phyloP scores from a whole-genome alignment of 768 basidiomycete species.

The Pleurotus pulmonarius region DNA sequence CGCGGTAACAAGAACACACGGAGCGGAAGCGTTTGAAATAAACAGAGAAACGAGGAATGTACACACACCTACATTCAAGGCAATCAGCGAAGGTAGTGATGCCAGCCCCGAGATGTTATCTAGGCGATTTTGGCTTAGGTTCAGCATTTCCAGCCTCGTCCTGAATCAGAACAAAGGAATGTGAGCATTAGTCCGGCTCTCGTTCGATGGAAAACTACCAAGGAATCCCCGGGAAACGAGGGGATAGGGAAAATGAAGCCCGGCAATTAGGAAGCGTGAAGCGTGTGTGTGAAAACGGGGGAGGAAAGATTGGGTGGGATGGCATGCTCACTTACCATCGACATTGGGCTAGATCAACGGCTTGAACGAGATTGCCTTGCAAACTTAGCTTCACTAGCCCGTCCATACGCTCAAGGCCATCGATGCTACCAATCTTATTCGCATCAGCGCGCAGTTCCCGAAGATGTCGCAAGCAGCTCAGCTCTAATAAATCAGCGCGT shows the following conservation, averaged over 20 bases:
- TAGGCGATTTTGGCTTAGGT: conserved; percentile 76
- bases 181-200: not conserved
- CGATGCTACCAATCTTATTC: conserved; percentile 70
- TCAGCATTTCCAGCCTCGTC: conserved; percentile 75
- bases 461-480: conserved; percentile 79
- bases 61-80: conserved; percentile 81
- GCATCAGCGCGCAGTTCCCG: conserved; percentile 89
- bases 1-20: too few relatives aligned
- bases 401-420: conserved; percentile 77
- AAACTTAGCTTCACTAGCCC: conserved; percentile 81
- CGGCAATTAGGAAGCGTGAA: conserved; percentile 7
- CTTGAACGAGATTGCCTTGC: conserved; percentile 65
- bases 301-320: conserved; percentile 3
- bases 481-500: conserved; percentile 45
- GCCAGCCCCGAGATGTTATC: conserved; percentile 54
- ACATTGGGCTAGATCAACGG: conserved; percentile 55
- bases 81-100: conserved; percentile 57
- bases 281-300: conserved; percentile 10
- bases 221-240: conserved; percentile 2
- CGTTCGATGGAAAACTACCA: not conserved
- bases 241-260: conserved; percentile 14
- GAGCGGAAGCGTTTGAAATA: too few relatives aligned
- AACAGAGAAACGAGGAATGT: not conserved
- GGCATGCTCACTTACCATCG: conserved; percentile 55
- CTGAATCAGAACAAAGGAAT: conserved; percentile 22